phyloP scores from a whole-genome alignment of 306 rosid species.

The Corylus heterophylla region DNA sequence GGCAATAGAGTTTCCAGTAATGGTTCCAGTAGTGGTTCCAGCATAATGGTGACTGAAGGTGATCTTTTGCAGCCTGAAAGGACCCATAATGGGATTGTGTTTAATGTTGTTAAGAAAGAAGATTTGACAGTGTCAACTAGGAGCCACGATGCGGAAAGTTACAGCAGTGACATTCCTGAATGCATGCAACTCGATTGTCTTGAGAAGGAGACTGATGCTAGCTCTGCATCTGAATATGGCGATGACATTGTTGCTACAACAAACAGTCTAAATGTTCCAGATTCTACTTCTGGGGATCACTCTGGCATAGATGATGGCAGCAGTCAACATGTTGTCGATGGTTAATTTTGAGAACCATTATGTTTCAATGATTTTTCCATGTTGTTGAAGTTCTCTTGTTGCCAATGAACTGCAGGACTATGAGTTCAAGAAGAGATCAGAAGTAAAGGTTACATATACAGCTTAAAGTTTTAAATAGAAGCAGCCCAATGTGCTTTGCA shows the following conservation, averaged over 20 bases:
- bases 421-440: neutral
- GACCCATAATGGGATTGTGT: constrained; percentile 73
- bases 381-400: neutral
- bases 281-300: constrained; percentile 23
- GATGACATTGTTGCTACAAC: constrained; percentile 39
- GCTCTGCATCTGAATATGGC: constrained; percentile 66
- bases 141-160: constrained; percentile 59
- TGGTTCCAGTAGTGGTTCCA: constrained; percentile 46
- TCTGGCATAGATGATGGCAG: constrained; percentile 21
- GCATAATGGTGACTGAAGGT: constrained; percentile 72
- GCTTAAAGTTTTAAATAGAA: neutral
- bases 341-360: constrained; percentile 24
- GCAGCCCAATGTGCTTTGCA: neutral
- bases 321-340: constrained; percentile 28
- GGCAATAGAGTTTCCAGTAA: constrained; percentile 44
- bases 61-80: constrained; percentile 93
- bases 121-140: constrained; percentile 50
- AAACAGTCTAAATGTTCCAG: constrained; percentile 16
- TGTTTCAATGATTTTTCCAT: constrained; percentile 17
- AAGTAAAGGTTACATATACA: neutral
- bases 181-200: constrained; percentile 67
- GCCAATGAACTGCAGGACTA: constrained; percentile 12
- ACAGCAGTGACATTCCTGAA: constrained; percentile 56
- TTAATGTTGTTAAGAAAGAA: constrained; percentile 89
- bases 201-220: constrained; percentile 64